Evolutionary conservation across 768 basidiomycete genomes (phyloP), one percentile per base, ranked within the genome.

Genomic region (Cytidiella melzeri): DNA sequence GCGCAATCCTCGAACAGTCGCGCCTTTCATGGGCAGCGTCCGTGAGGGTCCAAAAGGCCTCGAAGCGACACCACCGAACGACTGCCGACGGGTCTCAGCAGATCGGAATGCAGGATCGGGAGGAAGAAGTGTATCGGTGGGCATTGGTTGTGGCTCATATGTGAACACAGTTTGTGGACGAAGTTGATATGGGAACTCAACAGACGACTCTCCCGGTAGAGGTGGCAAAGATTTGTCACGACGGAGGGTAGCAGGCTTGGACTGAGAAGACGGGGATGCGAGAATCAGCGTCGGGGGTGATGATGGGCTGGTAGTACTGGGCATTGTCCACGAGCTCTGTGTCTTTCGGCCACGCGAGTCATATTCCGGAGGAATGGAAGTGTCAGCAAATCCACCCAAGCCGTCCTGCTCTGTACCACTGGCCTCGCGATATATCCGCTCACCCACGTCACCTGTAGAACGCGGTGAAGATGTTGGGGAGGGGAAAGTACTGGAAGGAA

Each of bases 151-250:
- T 51, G 78, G 71, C 59, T 84, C 81, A 54, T 76, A 78, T 0
- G 77, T 72, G 53, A 80, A 84, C 47, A 86, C 68, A 2, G 86
- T 88, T 48, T 77, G 80, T 5, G 86, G 83, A 27, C 84, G 75
- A 5, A 59, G 54, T 37, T 57, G 54, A 1, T 57, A 59, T 18
- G 64, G 57, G 48, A 63, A 57, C 38, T 64, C 62, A n/a, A 58
- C 53, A 7, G 56, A 55, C 10, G 48, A 41, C 20, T 78, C 76
- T 13, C 72, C 75, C 2, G 84, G 89, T 37, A 92, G 73, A 9
- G 89, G 88, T 4, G 89, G 89, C 3, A 92, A 66, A 4, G 80
- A 84, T 58, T 92, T 92, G 52, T 91, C 87, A 43, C 84, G 71
- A 15, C 71, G 67, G 47, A 76, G 53, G 42, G 55, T 23, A 21